Evolutionary conservation across 768 basidiomycete genomes (phyloP), one percentile per base, ranked within the genome.

Genomic region (Naematelia encephala): DNA sequence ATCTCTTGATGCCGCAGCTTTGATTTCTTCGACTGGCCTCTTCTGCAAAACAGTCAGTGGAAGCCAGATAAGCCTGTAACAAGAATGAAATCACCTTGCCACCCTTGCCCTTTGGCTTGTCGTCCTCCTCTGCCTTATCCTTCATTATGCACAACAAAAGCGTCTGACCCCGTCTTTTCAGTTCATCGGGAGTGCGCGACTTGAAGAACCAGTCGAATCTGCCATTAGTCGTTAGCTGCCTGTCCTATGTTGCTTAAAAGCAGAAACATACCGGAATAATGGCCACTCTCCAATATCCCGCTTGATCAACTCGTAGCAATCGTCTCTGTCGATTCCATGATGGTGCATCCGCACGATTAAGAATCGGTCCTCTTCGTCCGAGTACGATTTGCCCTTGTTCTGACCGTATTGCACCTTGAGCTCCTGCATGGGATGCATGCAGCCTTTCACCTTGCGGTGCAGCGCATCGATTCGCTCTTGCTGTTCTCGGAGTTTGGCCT

Each of bases 131-230:
- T n/a, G 64, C 63, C 21, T 56, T 64, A 77, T 98, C 94, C 80
- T 93, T 94, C 79, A 90, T 87, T 61, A 99, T 89, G 85, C 96
- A 90, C 10, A 85, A 82, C 25, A 96, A 70, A 34, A 97, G 74
- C 1, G 94, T 96, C 67, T 87, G 87, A 69, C 91, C 96, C 54
- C 94, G 80, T 63, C 94, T 80, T 70, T 87, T 85, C 57, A 98
- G 79, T 78, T 98, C 94, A 69, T 90, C 86, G 2, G 90, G 86
- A 11, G 88, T 90, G 55, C 94, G 80, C 64, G 90, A 91, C 81
- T 94, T 93, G 82, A 92, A 88, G 80, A 96, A 97, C 94, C 92
- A 97, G 72, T 97, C 92, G 69, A 98, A 98, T 21, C 77, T 78
- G 54, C 12, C 19, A 8, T 16, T 8, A 8, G 16, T 16, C 34